Conservation (phyloP, 2,329 filamentous ascomycete genomes). For the Elsinoe ampelina region DNA sequence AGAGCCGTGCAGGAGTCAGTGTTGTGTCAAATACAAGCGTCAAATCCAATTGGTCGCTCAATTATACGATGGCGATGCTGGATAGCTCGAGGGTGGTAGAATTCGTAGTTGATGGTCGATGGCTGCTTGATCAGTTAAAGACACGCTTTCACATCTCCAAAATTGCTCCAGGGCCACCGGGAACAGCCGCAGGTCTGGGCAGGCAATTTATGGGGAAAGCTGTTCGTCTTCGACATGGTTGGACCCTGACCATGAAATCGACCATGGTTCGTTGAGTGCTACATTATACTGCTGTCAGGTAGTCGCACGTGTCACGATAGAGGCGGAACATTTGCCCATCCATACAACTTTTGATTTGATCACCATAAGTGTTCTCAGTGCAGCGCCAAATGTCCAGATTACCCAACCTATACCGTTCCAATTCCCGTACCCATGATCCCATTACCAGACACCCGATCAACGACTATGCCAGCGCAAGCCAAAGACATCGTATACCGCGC, state of each 20-base stretch:
- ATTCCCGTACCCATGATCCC: conserved; percentile 1
- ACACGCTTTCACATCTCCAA: conserved; percentile 12
- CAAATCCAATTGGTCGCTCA: background rate
- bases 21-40: background rate
- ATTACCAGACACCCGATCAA: background rate
- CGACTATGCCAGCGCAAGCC: background rate
- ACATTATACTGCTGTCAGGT: too few relatives aligned
- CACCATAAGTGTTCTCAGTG: background rate
- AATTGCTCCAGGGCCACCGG: conserved; percentile 9
- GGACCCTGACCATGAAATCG: background rate
- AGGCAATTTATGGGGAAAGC: conserved; percentile 9
- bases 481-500: background rate
- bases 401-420: background rate
- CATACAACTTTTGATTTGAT: background rate
- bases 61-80: background rate
- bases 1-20: background rate
- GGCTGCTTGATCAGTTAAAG: conserved; percentile 3
- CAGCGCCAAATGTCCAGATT: background rate
- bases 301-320: too few relatives aligned
- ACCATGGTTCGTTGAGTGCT: background rate
- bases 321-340: background rate
- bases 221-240: background rate
- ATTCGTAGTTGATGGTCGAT: background rate
- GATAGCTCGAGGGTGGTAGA: background rate
- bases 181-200: conserved; percentile 5